Evolutionary conservation across 257 asterid species (phyloP).

Genomic region (Penstemon davidsonii): DNA sequence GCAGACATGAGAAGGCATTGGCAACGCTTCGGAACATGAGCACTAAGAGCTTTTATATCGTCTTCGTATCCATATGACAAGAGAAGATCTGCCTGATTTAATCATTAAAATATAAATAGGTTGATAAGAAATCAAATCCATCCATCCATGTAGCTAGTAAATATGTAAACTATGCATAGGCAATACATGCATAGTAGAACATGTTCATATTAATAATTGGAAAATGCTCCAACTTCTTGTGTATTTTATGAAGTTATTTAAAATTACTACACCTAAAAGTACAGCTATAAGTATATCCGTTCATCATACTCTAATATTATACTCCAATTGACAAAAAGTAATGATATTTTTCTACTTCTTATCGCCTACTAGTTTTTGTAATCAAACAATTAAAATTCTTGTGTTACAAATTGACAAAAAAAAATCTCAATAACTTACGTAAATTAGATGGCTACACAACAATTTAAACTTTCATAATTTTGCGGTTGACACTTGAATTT

Average conservation of each 20-base stretch:
- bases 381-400: background rate
- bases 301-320: background rate
- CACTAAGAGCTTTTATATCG: conserved; percentile 75
- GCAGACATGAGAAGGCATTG: conserved; percentile 99
- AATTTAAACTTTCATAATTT: background rate
- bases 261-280: too few relatives aligned
- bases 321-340: conserved; percentile 2
- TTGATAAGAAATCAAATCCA: conserved; percentile 11
- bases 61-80: conserved; percentile 90
- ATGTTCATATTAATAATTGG: background rate
- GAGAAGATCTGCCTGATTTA: conserved; percentile 91
- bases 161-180: background rate
- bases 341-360: background rate
- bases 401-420: conserved; percentile 12
- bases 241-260: too few relatives aligned
- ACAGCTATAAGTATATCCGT: too few relatives aligned
- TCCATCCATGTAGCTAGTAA: background rate
- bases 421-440: conserved; percentile 1
- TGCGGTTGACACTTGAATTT: background rate
- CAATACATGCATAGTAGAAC: background rate
- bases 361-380: background rate
- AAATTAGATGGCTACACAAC: background rate
- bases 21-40: conserved; percentile 79
- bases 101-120: conserved; percentile 26
- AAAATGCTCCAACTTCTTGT: too few relatives aligned